These are phyloP conservation scores for Monosporascus sp. DNA, from an alignment of 2,329 filamentous ascomycete species.

Conservation along the genomic window DNA sequence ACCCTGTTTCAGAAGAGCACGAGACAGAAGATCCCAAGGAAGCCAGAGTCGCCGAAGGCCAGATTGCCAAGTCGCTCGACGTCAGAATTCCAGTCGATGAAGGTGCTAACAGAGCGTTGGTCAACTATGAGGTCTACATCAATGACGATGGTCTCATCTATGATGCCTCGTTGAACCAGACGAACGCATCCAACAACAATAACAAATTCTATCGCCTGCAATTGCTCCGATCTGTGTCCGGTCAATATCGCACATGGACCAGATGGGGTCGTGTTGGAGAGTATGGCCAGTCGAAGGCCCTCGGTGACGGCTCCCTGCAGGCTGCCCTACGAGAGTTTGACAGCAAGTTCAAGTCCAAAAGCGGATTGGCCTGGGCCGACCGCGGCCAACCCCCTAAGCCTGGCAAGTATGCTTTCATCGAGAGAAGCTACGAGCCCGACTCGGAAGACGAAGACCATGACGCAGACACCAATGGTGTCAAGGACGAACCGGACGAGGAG, in stretches of 20 bases:
- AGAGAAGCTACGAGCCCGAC: conserved; percentile 69
- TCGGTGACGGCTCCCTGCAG: conserved; percentile 36
- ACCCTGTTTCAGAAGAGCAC: conserved; percentile 20
- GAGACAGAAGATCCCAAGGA: conserved; percentile 10
- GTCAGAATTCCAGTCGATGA: conserved; percentile 48
- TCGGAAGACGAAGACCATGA: conserved; percentile 32
- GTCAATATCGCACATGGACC: conserved; percentile 60
- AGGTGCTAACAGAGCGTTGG: conserved; percentile 27
- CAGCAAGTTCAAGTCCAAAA: conserved; percentile 59
- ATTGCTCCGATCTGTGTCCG: conserved; percentile 34
- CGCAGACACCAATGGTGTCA: conserved; percentile 12
- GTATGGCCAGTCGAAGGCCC: conserved; percentile 40
- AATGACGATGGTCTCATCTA: conserved; percentile 63
- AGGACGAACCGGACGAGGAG: conserved; percentile 12
- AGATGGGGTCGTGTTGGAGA: conserved; percentile 77
- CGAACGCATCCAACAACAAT: conserved; percentile 65
- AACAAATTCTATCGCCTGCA: conserved; percentile 69
- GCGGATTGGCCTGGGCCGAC: conserved; percentile 50
- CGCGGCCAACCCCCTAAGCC: conserved; percentile 52
- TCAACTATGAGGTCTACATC: conserved; percentile 55
- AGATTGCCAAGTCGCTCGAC: conserved; percentile 42
- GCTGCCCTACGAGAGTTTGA: conserved; percentile 47
- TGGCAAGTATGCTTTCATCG: conserved; percentile 75
- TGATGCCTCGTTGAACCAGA: conserved; percentile 76
- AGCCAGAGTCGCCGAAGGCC: conserved; percentile 32